Base-by-base conservation (phyloP, 1,284 basidiomycete species). In the Xerocomus alliaceus region DNA sequence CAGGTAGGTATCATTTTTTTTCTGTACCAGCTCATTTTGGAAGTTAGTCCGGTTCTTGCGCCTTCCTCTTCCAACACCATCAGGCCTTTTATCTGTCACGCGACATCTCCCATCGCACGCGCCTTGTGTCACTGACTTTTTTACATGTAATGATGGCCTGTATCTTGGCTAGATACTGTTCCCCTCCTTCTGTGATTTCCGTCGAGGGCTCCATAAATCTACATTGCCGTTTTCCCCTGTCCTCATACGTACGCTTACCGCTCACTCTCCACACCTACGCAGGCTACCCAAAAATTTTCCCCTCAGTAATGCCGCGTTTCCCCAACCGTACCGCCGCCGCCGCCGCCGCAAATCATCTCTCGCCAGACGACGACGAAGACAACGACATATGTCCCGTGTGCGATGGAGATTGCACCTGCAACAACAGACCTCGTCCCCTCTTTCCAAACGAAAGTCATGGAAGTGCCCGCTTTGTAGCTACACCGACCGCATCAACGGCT, bases 301-400 rank as follows among this genome's bases (percentile, higher is more conserved):
- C 84, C 82, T 74, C 82, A 79, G 67, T 81, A 81, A 86, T 90
- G 87, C 80, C 87, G 81, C 77, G 81, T 86, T 77, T 86, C 86
- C 82, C 84, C 80, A 75, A 85, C 81, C 80, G 86, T 87, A 88
- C 84, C 81, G 75, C 84, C 83, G 84, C 75, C 81, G 84, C 75
- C 81, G 73, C 62, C 76, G 76, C 56, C 76, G 75, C 71, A 72
- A 72, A 73, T 66, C 68, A 65, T 59, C 69, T 71, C 64, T 72
- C 65, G 51, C 71, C 63, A 68, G 79, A 80, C 76, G 83, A 84
- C 77, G 84, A 86, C 79, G 88, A 90, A 74, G 89, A 92, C 82
- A 84, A 86, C 85, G 87, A 91, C 75, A 91, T 92, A 64, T 93
- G 91, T 76, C 90, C 89, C 22, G 89, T 92, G 66, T 93, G 91